phyloP scores from a whole-genome alignment of 352 stramenopile genomes.

The Phytopythium vexans region DNA sequence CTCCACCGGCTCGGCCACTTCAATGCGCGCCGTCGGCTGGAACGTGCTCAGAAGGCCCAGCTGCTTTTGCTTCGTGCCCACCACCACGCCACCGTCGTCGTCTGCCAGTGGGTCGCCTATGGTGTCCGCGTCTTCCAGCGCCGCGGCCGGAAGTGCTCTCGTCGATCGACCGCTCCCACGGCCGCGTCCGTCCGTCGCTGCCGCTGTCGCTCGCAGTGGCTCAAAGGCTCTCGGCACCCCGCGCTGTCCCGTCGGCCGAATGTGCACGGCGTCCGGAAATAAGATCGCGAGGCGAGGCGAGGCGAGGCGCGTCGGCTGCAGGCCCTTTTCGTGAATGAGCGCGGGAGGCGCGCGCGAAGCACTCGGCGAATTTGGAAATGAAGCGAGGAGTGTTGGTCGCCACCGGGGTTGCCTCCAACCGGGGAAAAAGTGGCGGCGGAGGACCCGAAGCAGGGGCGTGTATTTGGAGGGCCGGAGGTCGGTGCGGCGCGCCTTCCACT shows the following conservation, averaged over 20 bases:
- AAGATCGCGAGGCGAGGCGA: too few relatives aligned
- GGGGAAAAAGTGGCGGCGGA: constrained; percentile 1
- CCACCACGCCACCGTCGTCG: constrained; percentile 31
- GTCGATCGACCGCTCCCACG: constrained; percentile 8
- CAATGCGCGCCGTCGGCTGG: constrained; percentile 40
- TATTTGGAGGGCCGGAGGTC: constrained; percentile 21
- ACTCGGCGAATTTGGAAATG: constrained; percentile 19
- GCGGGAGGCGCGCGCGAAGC: constrained; percentile 13
- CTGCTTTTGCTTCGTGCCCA: constrained; percentile 19
- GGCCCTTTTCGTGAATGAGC: constrained; percentile 59
- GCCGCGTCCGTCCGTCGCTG: neutral
- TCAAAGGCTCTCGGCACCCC: too few relatives aligned
- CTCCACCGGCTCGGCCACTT: constrained; percentile 51
- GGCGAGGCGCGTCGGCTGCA: constrained; percentile 13
- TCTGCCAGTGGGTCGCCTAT: constrained; percentile 42
- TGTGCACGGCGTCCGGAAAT: too few relatives aligned
- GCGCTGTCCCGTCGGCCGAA: too few relatives aligned
- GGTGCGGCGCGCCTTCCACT: constrained; percentile 24
- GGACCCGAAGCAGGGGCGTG: constrained; percentile 11
- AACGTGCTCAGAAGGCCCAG: constrained; percentile 21
- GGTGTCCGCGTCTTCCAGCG: constrained; percentile 22
- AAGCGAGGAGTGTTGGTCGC: constrained; percentile 35
- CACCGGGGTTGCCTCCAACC: constrained; percentile 20
- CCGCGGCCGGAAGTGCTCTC: constrained; percentile 7
- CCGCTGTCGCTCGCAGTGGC: neutral